phyloP scores from a whole-genome alignment of 2,329 filamentous ascomycete genomes.

The Daldinia sp. region DNA sequence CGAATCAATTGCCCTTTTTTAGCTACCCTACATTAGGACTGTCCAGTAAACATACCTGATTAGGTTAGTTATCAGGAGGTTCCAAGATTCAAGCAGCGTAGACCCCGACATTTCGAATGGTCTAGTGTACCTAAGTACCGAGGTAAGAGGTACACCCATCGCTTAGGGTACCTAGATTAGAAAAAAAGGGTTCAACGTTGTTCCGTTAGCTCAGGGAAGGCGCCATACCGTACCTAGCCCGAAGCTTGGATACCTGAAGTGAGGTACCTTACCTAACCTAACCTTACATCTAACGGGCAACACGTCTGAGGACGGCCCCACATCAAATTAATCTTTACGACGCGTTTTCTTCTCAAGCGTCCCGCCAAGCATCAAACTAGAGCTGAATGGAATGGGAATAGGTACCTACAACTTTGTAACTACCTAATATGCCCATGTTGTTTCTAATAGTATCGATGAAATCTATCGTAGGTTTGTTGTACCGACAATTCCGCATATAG shows the following conservation, averaged over 20 bases:
- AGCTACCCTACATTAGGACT: constrained; percentile 28
- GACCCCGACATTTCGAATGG: neutral
- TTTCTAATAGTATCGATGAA: constrained; percentile 11
- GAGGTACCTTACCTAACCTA: too few species aligned
- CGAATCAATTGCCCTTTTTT: constrained; percentile 28
- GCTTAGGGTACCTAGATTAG: neutral
- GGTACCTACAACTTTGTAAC: constrained; percentile 15
- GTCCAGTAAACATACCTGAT: constrained; percentile 24
- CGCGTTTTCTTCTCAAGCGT: constrained; percentile 23
- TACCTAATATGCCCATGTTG: constrained; percentile 10
- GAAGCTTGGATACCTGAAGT: too few species aligned
- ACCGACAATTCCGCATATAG: constrained; percentile 8
- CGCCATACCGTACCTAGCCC: too few species aligned
- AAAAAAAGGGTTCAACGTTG: constrained; percentile 22
- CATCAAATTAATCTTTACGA: constrained; percentile 28
- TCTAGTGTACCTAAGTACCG: neutral
- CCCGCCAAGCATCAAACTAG: constrained; percentile 26
- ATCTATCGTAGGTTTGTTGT: neutral
- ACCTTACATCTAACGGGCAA: neutral
- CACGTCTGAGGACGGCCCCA: constrained; percentile 22
- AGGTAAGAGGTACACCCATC: neutral
- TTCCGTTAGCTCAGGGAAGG: constrained; percentile 7
- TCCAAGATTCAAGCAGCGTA: constrained; percentile 9
- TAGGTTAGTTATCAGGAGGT: constrained; percentile 18
- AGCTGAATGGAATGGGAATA: constrained; percentile 6